Percentiles rank a stretch among this genome's conserved stretches.
Evolutionary conservation across 345 rosid genomes (phyloP).

Genomic region (Isatis tinctoria): DNA sequence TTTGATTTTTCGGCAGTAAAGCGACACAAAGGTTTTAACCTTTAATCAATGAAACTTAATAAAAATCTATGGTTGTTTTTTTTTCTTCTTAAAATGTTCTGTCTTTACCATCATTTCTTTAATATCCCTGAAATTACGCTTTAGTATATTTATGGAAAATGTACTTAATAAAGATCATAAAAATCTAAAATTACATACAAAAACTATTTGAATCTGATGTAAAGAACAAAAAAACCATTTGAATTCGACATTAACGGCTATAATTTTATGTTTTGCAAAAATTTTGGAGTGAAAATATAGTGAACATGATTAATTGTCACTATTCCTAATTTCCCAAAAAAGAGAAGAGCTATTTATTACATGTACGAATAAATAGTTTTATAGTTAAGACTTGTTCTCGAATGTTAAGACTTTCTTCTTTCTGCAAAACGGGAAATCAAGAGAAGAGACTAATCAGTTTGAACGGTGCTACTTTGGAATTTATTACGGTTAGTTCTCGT

Average conservation of each 20-base stretch:
- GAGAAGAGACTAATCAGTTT: neutral
- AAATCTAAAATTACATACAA: neutral
- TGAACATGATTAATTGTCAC: neutral
- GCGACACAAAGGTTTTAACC: neutral
- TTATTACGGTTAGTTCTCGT: constrained; percentile 24
- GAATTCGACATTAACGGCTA: neutral
- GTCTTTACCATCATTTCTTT: neutral
- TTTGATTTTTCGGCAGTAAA: neutral
- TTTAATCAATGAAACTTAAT: neutral
- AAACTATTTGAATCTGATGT: neutral
- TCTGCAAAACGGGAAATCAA: neutral
- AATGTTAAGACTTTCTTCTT: neutral
- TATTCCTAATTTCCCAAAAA: neutral
- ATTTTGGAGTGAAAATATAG: neutral
- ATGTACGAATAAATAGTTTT: neutral
- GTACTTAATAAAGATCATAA: neutral
- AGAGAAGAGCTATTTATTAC: neutral
- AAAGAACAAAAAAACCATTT: neutral
- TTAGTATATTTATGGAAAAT: neutral
- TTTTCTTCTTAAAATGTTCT: neutral
- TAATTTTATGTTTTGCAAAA: neutral
- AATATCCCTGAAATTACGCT: neutral
- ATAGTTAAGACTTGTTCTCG: neutral
- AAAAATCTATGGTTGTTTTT: neutral
- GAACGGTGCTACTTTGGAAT: constrained; percentile 1